Base-by-base conservation (phyloP, 345 rosid species). In the Eutrema japonicum region DNA sequence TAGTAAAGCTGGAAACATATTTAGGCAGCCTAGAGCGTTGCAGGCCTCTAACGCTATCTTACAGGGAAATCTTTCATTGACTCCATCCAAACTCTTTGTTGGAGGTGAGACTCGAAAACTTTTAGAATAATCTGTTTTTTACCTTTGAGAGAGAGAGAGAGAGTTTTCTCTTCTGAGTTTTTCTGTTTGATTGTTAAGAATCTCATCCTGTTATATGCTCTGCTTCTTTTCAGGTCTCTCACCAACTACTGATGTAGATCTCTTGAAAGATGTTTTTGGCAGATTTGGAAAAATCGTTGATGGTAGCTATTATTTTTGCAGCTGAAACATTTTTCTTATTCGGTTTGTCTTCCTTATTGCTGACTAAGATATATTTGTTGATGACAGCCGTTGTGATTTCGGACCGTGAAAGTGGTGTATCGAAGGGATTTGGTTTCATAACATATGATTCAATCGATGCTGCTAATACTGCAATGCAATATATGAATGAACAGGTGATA, bases 1-100 rank as follows among this genome's bases (percentile, higher is more conserved):
- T 70, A 76, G 79, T 76, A 76, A 64, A 64, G 53, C 71, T 70
- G 79, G 79, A 32, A 76, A 76, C 71, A 76, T 76, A 30, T 76
- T 70, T 56, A 76, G 76, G 76, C 76, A 76, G 40, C 79, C 79
- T 63, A 70, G 75, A 64, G 71, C 76, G 5, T 48, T 76, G 48
- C 71, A 76, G 61, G 75, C 66, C 8, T 41, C 76, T 0, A 76
- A 76, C 57, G 66, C 75, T 38, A 70, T 76, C 75, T 64, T 76
- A 70, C 75, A 76, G 48, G 76, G 79, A 3, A 76, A 76, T 64
- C 66, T 76, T 40, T 76, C 79, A 6, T 49, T 76, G 66, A 76
- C 79, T 22, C 79, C 79, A 55, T 76, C 79, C 40, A 76, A 76
- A 63, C 41, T 76, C 76, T 76, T 64, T 49, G 61, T 76, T 48